phyloP scores from a whole-genome alignment of 1,139 yeast species.

The Magnusiomyces sp. region DNA sequence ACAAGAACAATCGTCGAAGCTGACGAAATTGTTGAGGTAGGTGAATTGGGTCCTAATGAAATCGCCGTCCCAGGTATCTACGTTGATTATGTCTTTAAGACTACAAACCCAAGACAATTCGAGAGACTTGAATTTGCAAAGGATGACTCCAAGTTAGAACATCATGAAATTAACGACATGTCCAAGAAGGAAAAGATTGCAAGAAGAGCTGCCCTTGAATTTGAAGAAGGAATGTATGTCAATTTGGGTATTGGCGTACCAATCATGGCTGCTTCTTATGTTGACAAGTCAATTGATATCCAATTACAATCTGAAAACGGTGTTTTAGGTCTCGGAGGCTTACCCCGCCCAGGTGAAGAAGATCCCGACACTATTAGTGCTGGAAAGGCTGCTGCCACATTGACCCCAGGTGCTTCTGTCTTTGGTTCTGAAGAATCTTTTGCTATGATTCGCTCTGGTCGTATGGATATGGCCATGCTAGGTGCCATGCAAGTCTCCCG shows the following conservation, averaged over 20 bases:
- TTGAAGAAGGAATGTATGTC: constrained; percentile 36
- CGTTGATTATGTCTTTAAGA: constrained; percentile 33
- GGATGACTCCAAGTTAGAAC: constrained; percentile 11
- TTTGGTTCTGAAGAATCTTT: constrained; percentile 42
- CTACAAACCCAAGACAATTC: constrained; percentile 34
- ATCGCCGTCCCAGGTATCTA: constrained; percentile 38
- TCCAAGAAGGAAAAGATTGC: constrained; percentile 33
- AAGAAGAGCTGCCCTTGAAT: constrained; percentile 38
- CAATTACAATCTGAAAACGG: constrained; percentile 41
- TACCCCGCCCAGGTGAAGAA: constrained; percentile 36
- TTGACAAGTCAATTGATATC: constrained; percentile 31
- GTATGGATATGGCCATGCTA: constrained; percentile 35
- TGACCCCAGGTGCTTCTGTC: constrained; percentile 36
- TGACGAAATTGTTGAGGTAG: constrained; percentile 37
- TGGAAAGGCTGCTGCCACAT: constrained; percentile 41
- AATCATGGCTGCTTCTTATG: constrained; percentile 37
- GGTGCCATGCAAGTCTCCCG: constrained; percentile 41
- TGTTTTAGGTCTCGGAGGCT: constrained; percentile 39
- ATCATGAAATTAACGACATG: constrained; percentile 3
- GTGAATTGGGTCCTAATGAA: constrained; percentile 35
- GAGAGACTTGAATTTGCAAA: constrained; percentile 28
- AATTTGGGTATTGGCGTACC: constrained; percentile 43
- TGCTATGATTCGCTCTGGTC: constrained; percentile 40
- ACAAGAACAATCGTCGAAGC: constrained; percentile 38
- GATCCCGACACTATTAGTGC: constrained; percentile 41